Base-by-base conservation (phyloP, 257 asterid genomes). In the Misopates orontium region DNA sequence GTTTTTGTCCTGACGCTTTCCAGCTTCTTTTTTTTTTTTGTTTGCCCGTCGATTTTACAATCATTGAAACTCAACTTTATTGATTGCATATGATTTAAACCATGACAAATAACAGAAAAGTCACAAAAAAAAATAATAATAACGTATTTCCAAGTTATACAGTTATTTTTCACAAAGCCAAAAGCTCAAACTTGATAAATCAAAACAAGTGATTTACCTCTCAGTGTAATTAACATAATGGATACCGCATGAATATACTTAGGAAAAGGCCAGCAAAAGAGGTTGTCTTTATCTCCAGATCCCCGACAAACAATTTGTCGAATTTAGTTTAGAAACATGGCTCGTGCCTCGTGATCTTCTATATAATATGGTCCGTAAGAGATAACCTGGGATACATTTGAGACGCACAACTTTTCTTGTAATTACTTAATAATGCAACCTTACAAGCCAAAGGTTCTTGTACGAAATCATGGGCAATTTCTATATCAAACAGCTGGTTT, bases 261-360 rank as follows among this genome's bases (percentile, higher is more conserved):
- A 23, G 62, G 22, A 62, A 60, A 48, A 45, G 66, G 59, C 48
- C 70, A 62, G 58, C 67, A 57, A 44, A 70, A 44, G 57, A 61
- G 18, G 73, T 69, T 71, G 73, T 73, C 36, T 28, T 3, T 52
- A 68, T 71, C 70, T 55, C 75, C 63, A 42, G 12, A 67, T 45
- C 45, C 72, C 80, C 75, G 75, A 78, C 83, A 74, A 14, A 48
- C n/a, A 67, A 36, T 56, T 66, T 70, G 64, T 71, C 54, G 50
- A 52, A 49, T 62, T 56, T 48, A 52, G 52, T 56, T 66, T 63
- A 24, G 36, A 56, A 71, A 57, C 77, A 78, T 62, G 68, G 75
- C 67, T 70, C 58, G 52, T 70, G 82, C 23, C 60, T 3, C 7
- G 36, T 7, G 36, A n/a, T n/a, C 61, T 15, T 16, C 61, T 44